Evolutionary conservation across 345 rosid genomes (phyloP), one percentile per base, ranked within the genome.

Genomic region (Gossypium turneri): DNA sequence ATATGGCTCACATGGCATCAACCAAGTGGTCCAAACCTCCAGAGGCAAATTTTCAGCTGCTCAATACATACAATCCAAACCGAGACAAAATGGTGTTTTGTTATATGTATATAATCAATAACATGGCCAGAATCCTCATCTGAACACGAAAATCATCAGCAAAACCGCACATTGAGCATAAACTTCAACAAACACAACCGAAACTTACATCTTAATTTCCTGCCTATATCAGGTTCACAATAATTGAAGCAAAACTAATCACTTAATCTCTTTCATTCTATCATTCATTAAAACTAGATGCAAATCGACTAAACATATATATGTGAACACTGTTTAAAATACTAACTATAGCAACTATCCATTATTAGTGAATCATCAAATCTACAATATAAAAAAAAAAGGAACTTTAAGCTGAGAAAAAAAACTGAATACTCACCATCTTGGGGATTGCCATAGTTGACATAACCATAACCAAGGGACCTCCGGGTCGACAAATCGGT

Each of bases 391-490:
- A 52, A 72, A 66, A n/a, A 66, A n/a, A 48, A 90, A 15, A 11
- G 0, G 55, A 77, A 66, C 43, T 0, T 25, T 77, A 20, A 66
- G 2, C 50, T 11, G 15, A 50, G 0, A 41, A 24, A 5, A 5
- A 34, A 4, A 41, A 59, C 59, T 0, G 69, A 20, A 15, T 71
- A 80, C 84, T 81, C 22, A 94, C 97, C 97, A 86, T 94, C 98
- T 53, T 83, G 87, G 80, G 94, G 83, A 66, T 85, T 86, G 84
- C 84, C 85, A 52, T 81, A 94, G 85, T 94, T 94, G 38, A 94
- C 92, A 59, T 94, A 94, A 53, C 90, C 98, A 75, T 94, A 93
- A 56, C 97, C 94, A 20, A 93, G 97, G 65, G 98, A 91, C 44
- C 90, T 81, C 60, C 93, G 84, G 52, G 93, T 88, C 43, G 83